These are phyloP conservation scores for Solanum neorickii DNA, from an alignment of 257 asterid genomes.

Conservation along the genomic window DNA sequence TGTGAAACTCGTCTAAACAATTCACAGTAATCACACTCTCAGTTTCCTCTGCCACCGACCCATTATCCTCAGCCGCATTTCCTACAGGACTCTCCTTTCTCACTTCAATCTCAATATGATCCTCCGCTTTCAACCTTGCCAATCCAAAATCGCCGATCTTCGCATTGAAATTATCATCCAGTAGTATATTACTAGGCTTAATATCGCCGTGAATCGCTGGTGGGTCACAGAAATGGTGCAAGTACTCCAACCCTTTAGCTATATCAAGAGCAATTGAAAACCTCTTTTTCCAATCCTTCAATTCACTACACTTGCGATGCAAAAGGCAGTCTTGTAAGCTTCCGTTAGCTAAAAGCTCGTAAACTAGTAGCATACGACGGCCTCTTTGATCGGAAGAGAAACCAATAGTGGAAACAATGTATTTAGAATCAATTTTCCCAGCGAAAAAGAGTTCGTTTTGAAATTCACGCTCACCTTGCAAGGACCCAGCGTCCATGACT, in stretches of 20 bases:
- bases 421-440: constrained; percentile 57
- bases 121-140: constrained; percentile 71
- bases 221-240: constrained; percentile 87
- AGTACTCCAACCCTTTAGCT: constrained; percentile 82
- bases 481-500: constrained; percentile 83
- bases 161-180: constrained; percentile 55
- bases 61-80: constrained; percentile 43
- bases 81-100: constrained; percentile 38
- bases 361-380: constrained; percentile 75
- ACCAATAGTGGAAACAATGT: constrained; percentile 57
- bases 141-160: constrained; percentile 94
- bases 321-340: constrained; percentile 92
- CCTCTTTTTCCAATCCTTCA: constrained; percentile 63
- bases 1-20: constrained; percentile 52
- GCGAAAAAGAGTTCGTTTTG: constrained; percentile 81
- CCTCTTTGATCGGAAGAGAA: constrained; percentile 62
- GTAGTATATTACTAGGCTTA: constrained; percentile 75
- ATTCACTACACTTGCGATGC: constrained; percentile 63
- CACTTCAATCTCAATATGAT: constrained; percentile 40
- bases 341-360: constrained; percentile 77
- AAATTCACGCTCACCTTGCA: constrained; percentile 96
- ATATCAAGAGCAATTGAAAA: constrained; percentile 56
- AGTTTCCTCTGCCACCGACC: constrained; percentile 63
- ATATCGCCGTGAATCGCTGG: constrained; percentile 86
- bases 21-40: constrained; percentile 72